phyloP scores from a whole-genome alignment of 148 eudicot genomes.

The Rhododendron simsii region DNA sequence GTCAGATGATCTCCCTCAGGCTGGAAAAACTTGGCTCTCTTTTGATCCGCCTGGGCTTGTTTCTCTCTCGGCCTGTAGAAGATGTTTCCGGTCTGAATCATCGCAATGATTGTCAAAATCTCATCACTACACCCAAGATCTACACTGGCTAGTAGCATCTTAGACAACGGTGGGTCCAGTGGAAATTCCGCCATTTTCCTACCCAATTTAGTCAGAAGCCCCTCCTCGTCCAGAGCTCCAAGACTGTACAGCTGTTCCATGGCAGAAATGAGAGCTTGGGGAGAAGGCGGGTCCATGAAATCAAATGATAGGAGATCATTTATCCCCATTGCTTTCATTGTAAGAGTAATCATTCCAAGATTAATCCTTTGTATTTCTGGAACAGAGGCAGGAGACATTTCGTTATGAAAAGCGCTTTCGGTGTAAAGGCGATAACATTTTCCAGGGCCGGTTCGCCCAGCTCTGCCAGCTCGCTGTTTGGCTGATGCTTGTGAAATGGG shows the following conservation, averaged over 20 bases:
- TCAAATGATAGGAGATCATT: constrained; percentile 84
- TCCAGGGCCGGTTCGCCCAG: constrained; percentile 96
- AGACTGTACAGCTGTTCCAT: constrained; percentile 89
- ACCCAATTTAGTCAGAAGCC: constrained; percentile 86
- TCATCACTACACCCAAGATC: constrained; percentile 97
- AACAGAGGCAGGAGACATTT: constrained; percentile 82
- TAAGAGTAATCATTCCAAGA: constrained; percentile 66
- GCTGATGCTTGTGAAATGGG: constrained; percentile 33
- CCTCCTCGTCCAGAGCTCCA: constrained; percentile 96
- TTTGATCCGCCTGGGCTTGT: constrained; percentile 97
- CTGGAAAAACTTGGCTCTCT: constrained; percentile 90
- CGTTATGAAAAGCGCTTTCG: constrained; percentile 86
- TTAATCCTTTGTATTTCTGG: constrained; percentile 92
- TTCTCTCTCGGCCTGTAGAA: constrained; percentile 92
- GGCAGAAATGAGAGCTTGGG: constrained; percentile 93
- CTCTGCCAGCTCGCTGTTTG: constrained; percentile 88
- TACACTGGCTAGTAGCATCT: constrained; percentile 92
- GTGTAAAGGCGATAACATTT: constrained; percentile 93
- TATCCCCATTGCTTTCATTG: constrained; percentile 91
- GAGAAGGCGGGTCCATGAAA: constrained; percentile 97
- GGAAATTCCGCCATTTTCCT: constrained; percentile 96
- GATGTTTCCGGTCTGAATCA: constrained; percentile 90
- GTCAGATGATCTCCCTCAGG: constrained; percentile 97
- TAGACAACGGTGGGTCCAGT: constrained; percentile 82
- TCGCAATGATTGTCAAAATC: constrained; percentile 87